A percentile compares a stretch with the other conserved stretches of the same genome.
phyloP scores from a whole-genome alignment of 2,329 filamentous ascomycete species.

The Chaetomium globosum region DNA sequence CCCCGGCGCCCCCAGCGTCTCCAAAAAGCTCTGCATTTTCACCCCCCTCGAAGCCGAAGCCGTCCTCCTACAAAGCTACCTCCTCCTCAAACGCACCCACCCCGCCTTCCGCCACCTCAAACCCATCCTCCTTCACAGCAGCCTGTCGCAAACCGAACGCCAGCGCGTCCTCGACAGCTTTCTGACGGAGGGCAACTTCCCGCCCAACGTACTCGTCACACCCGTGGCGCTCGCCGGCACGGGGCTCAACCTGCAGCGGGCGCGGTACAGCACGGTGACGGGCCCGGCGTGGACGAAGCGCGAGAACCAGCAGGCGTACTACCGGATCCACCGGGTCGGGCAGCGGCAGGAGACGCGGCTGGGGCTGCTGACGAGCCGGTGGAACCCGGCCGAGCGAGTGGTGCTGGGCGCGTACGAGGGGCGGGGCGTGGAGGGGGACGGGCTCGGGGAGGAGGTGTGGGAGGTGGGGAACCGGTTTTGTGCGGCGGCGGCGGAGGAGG shows the following conservation, averaged over 20 bases:
- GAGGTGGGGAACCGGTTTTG: constrained; percentile 25
- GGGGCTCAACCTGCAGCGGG: constrained; percentile 34
- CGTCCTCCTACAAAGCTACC: constrained; percentile 27
- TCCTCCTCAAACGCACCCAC: constrained; percentile 16
- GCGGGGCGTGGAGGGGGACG: constrained; percentile 1
- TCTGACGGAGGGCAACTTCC: constrained; percentile 25
- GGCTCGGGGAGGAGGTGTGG: constrained; percentile 20
- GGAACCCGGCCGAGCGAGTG: constrained; percentile 33
- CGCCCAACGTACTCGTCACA: constrained; percentile 34
- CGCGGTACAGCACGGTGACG: constrained; percentile 31
- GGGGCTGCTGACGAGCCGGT: constrained; percentile 27
- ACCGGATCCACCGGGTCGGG: constrained; percentile 32
- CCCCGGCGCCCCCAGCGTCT: constrained; percentile 16
- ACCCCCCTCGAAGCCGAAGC: constrained; percentile 31
- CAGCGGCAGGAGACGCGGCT: constrained; percentile 29
- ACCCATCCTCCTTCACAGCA: constrained; percentile 26
- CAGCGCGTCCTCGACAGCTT: constrained; percentile 26
- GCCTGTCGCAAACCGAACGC: constrained; percentile 8
- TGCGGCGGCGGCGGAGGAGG: background rate
- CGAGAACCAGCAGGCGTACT: constrained; percentile 34
- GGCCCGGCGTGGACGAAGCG: constrained; percentile 33
- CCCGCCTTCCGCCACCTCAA: constrained; percentile 17
- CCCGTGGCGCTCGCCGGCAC: constrained; percentile 32
- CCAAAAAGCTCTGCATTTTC: constrained; percentile 34
- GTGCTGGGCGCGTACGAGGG: constrained; percentile 27